Evolutionary conservation across 495 filamentous ascomycete genomes (phyloP).

Genomic region (Neurospora hispaniola): DNA sequence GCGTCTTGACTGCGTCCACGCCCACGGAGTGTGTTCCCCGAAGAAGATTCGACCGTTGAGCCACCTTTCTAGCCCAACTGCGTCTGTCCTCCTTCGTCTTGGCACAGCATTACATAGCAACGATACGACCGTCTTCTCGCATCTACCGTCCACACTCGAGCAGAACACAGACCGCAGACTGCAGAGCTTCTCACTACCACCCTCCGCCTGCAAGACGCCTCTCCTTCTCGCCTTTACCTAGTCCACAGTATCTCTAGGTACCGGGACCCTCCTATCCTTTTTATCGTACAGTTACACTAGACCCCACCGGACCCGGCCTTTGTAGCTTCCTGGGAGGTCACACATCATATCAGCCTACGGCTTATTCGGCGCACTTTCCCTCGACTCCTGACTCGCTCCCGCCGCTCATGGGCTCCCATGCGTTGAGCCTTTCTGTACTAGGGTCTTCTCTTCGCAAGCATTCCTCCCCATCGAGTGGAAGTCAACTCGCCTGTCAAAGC

Average conservation of each 20-base stretch:
- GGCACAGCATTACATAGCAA: constrained; percentile 11
- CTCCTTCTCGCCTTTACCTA: constrained; percentile 11
- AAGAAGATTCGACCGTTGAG: constrained; percentile 20
- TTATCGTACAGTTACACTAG: constrained; percentile 19
- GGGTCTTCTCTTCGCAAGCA: constrained; percentile 1
- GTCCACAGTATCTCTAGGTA: neutral
- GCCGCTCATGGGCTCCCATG: neutral
- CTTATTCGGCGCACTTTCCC: constrained; percentile 39
- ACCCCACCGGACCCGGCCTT: constrained; percentile 16
- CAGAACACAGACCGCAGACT: neutral
- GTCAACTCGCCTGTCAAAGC: constrained; percentile 5
- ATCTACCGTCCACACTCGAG: constrained; percentile 2
- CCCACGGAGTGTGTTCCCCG: constrained; percentile 7
- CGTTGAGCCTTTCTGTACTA: constrained; percentile 8
- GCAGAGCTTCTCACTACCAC: constrained; percentile 17
- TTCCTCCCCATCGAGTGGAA: constrained; percentile 4
- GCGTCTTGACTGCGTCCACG: constrained; percentile 3
- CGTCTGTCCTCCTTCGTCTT: constrained; percentile 7
- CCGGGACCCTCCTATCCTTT: constrained; percentile 12
- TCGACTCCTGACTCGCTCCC: constrained; percentile 10
- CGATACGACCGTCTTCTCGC: constrained; percentile 5
- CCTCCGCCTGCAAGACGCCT: constrained; percentile 20
- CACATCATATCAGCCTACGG: constrained; percentile 40
- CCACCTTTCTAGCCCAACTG: constrained; percentile 11
- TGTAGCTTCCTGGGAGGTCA: constrained; percentile 10